phyloP scores from a whole-genome alignment of 2,329 filamentous ascomycete species.

The Penicillium expansum region DNA sequence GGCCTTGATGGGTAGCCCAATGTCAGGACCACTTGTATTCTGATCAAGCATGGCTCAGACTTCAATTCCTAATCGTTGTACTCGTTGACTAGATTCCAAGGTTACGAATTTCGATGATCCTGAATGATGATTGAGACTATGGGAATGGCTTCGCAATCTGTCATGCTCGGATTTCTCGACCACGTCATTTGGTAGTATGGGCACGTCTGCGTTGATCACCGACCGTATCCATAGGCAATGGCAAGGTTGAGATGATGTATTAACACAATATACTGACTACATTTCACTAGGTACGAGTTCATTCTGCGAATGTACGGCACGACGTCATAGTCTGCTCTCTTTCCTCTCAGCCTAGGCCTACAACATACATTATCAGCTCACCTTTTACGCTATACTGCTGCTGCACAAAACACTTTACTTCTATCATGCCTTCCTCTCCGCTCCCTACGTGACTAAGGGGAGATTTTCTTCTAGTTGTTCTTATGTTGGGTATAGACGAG shows the following conservation, averaged over 20 bases:
- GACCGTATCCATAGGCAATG: conserved; percentile 69
- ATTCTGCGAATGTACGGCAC: conserved; percentile 36
- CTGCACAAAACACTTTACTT: conserved; percentile 4
- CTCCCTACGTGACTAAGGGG: not conserved
- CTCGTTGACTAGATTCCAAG: not conserved
- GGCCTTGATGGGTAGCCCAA: not conserved
- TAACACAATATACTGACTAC: conserved; percentile 31
- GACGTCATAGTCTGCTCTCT: conserved; percentile 25
- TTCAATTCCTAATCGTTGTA: no score
- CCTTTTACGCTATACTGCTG: not conserved
- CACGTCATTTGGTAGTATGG: conserved; percentile 41
- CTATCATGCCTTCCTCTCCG: not conserved
- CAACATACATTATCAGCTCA: no score
- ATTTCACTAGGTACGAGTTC: conserved; percentile 34
- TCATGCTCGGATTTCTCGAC: not conserved
- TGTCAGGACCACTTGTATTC: no score
- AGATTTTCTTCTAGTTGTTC: not conserved
- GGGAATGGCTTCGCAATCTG: not conserved
- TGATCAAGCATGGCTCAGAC: not conserved
- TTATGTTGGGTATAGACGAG: conserved; percentile 2
- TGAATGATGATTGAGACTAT: not conserved
- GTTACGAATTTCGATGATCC: not conserved
- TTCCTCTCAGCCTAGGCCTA: no score
- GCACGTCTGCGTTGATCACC: conserved; percentile 84
- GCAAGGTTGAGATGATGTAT: conserved; percentile 70